These are phyloP conservation scores for Globisporangium mamillatum DNA, from an alignment of 352 stramenopile species.

Conservation along the genomic window DNA sequence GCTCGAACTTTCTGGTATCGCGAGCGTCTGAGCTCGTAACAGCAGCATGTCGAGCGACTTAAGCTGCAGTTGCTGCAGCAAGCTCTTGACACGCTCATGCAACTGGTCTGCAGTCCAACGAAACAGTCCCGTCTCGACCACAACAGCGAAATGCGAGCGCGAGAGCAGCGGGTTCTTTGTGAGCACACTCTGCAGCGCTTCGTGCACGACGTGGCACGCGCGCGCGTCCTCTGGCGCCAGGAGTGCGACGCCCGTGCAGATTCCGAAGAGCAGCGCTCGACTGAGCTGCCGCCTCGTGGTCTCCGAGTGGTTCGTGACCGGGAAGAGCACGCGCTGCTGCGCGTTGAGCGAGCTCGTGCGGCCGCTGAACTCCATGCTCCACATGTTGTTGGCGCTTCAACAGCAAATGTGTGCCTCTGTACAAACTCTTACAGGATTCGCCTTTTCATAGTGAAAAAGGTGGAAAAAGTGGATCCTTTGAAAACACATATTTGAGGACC, in stretches of 20 bases:
- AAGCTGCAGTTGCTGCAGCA: slow-evolving; percentile 32
- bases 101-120: slow-evolving; percentile 23
- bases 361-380: slow-evolving; percentile 42
- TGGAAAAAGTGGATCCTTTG: too few relatives aligned
- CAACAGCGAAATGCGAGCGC: slow-evolving; percentile 28
- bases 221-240: slow-evolving; percentile 26
- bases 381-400: slow-evolving; percentile 29
- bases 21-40: slow-evolving; percentile 26
- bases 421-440: too few relatives aligned
- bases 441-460: too few relatives aligned
- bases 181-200: slow-evolving; percentile 25
- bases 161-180: slow-evolving; percentile 29
- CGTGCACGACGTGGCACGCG: slow-evolving; percentile 26
- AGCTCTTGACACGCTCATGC: slow-evolving; percentile 24
- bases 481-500: too few relatives aligned
- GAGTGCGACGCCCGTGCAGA: slow-evolving; percentile 40
- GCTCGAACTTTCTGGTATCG: neutral
- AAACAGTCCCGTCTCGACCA: slow-evolving; percentile 20
- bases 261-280: slow-evolving; percentile 26
- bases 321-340: slow-evolving; percentile 52
- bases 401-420: neutral
- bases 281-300: slow-evolving; percentile 26
- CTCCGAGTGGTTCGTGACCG: slow-evolving; percentile 24
- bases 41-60: slow-evolving; percentile 45
- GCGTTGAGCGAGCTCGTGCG: slow-evolving; percentile 30